Evolutionary conservation across 768 basidiomycete genomes (phyloP).

Genomic region (Leucosporidium scottii): DNA sequence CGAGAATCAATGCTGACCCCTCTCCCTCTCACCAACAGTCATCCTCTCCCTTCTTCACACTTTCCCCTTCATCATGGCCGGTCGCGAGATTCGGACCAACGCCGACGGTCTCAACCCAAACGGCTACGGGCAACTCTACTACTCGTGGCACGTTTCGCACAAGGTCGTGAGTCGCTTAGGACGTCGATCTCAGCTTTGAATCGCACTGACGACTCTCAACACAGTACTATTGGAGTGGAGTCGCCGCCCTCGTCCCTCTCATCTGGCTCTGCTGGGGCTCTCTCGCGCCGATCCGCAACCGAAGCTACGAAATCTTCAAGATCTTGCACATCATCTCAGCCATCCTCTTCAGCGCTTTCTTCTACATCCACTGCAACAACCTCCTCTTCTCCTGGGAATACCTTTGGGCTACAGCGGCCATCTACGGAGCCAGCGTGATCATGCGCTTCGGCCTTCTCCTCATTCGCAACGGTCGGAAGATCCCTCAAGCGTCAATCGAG

Average conservation of each 20-base stretch:
- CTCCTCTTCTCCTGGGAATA: slow-evolving; percentile 33
- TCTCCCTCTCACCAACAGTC: slow-evolving; percentile 4
- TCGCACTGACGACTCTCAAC: too few species aligned
- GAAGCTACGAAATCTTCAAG: slow-evolving; percentile 37
- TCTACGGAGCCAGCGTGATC: slow-evolving; percentile 29
- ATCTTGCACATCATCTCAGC: slow-evolving; percentile 30
- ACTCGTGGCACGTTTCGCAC: slow-evolving; percentile 28
- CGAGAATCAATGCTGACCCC: too few species aligned
- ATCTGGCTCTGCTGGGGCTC: slow-evolving; percentile 35
- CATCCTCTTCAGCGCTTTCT: slow-evolving; percentile 37
- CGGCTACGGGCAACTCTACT: slow-evolving; percentile 25
- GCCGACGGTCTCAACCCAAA: slow-evolving; percentile 26
- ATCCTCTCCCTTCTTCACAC: slow-evolving; percentile 32
- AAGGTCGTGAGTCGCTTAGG: slow-evolving; percentile 13
- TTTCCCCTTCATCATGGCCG: slow-evolving; percentile 35
- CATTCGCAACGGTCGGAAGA: slow-evolving; percentile 31
- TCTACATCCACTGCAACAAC: slow-evolving; percentile 39
- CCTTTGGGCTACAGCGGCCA: slow-evolving; percentile 34
- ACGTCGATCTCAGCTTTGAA: background rate
- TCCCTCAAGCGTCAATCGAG: slow-evolving; percentile 30
- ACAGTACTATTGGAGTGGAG: slow-evolving; percentile 34
- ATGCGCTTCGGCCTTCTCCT: slow-evolving; percentile 36
- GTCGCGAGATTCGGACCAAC: slow-evolving; percentile 30
- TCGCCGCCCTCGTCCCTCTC: slow-evolving; percentile 32
- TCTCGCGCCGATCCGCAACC: slow-evolving; percentile 25